Evolutionary conservation across 2,329 filamentous ascomycete genomes (phyloP).

Genomic region (Daldinia eschscholtzii): DNA sequence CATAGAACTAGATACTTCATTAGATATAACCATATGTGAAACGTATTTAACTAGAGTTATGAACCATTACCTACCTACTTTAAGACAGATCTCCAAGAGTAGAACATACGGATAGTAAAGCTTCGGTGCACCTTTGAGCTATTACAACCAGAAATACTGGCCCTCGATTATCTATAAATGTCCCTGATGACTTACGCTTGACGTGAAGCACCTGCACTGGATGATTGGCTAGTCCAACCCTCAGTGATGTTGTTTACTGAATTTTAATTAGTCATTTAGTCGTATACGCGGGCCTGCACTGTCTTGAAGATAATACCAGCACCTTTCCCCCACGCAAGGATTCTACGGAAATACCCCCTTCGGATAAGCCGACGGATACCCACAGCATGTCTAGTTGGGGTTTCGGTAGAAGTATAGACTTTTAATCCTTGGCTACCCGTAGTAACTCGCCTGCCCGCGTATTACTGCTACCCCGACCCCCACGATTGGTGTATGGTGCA

Average conservation of each 20-base stretch:
- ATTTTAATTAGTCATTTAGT: neutral
- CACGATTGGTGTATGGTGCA: slow-evolving; percentile 28
- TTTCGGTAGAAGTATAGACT: slow-evolving; percentile 21
- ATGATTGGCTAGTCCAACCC: neutral
- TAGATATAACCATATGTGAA: too few relatives aligned
- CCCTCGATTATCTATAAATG: neutral
- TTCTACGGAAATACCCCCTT: slow-evolving; percentile 20
- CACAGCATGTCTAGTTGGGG: slow-evolving; percentile 7
- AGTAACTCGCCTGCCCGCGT: slow-evolving; percentile 24
- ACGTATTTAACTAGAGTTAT: too few relatives aligned
- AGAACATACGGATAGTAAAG: neutral
- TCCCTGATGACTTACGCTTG: neutral
- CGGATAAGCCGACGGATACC: slow-evolving; percentile 20
- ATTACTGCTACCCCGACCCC: slow-evolving; percentile 32
- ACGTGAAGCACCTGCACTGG: neutral
- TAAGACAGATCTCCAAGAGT: neutral
- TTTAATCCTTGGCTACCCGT: slow-evolving; percentile 22
- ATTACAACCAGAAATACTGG: neutral
- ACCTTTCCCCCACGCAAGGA: slow-evolving; percentile 18
- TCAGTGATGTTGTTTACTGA: neutral
- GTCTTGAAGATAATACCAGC: slow-evolving; percentile 1
- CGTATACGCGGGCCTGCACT: neutral
- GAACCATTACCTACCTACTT: too few relatives aligned
- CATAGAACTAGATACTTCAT: too few relatives aligned
- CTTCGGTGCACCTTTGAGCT: neutral